phyloP scores from a whole-genome alignment of 1,284 basidiomycete genomes.

The Gymnopus androsaceus region DNA sequence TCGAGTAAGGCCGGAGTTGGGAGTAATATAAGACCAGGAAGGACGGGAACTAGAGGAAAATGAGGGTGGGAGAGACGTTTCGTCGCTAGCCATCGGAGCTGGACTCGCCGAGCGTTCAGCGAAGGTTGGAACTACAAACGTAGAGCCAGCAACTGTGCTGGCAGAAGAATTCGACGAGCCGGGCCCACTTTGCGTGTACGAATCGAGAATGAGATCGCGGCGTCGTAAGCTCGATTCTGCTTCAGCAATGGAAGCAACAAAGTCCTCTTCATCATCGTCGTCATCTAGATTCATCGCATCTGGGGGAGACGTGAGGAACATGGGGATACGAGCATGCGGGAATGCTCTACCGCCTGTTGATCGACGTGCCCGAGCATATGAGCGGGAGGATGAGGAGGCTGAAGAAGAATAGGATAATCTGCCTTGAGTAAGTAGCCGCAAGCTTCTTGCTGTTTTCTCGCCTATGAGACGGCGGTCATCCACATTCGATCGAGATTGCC shows the following conservation, averaged over 20 bases:
- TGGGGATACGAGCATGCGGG: conserved; percentile 28
- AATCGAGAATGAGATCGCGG: conserved; percentile 53
- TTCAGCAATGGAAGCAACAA: conserved; percentile 40
- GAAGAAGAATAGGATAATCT: conserved; percentile 49
- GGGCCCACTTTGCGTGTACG: conserved; percentile 29
- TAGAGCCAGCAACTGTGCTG: conserved; percentile 17
- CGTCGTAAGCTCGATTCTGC: conserved; percentile 29
- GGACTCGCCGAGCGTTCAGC: conserved; percentile 29
- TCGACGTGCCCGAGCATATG: background rate
- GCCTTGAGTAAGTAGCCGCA: conserved; percentile 56
- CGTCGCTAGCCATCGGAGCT: conserved; percentile 7
- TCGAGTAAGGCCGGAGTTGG: conserved; percentile 31
- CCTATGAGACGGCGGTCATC: conserved; percentile 63
- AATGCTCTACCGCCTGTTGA: too few relatives aligned
- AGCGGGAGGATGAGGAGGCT: conserved; percentile 10
- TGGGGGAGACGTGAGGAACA: conserved; percentile 50
- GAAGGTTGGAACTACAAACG: background rate
- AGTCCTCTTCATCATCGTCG: conserved; percentile 55
- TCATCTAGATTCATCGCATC: conserved; percentile 59
- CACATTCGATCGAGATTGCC: conserved; percentile 50
- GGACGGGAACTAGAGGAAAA: conserved; percentile 20
- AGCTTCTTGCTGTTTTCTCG: conserved; percentile 59
- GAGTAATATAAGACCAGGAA: conserved; percentile 26
- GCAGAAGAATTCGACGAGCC: background rate
- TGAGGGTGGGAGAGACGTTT: background rate